Evolutionary conservation across 2,329 filamentous ascomycete genomes (phyloP).

Genomic region (Fusarium nygamai): DNA sequence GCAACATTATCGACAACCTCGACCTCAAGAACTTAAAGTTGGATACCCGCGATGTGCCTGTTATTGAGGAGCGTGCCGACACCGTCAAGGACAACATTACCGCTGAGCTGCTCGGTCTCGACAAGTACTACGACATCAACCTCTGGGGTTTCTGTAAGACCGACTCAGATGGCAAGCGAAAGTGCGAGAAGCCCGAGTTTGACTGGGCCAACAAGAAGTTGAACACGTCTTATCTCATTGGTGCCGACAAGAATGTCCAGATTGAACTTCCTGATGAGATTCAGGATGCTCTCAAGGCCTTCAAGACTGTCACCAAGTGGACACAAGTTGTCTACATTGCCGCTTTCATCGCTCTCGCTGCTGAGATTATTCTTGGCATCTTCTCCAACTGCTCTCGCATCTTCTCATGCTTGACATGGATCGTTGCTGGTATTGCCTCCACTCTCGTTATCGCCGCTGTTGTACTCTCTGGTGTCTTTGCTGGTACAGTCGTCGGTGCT

Average conservation of each 20-base stretch:
- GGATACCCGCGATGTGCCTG: constrained; percentile 40
- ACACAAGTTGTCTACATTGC: constrained; percentile 84
- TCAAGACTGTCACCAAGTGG: constrained; percentile 80
- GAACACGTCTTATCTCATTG: constrained; percentile 66
- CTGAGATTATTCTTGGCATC: constrained; percentile 81
- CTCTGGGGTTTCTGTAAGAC: constrained; percentile 89
- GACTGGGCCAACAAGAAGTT: constrained; percentile 82
- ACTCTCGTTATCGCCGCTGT: constrained; percentile 69
- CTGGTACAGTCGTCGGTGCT: constrained; percentile 71
- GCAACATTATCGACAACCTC: constrained; percentile 49
- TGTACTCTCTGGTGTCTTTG: constrained; percentile 78
- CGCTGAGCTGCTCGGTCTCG: constrained; percentile 68
- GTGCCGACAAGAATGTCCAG: constrained; percentile 59
- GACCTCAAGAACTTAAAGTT: constrained; percentile 31
- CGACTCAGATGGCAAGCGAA: constrained; percentile 60
- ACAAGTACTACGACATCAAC: constrained; percentile 81
- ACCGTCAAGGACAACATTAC: constrained; percentile 60
- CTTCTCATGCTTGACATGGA: constrained; percentile 83
- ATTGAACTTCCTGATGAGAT: constrained; percentile 75
- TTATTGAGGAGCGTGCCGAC: constrained; percentile 63
- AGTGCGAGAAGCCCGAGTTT: constrained; percentile 77
- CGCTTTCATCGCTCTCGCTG: constrained; percentile 73
- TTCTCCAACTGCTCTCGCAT: constrained; percentile 85
- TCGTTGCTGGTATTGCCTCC: constrained; percentile 74
- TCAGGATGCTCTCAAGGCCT: constrained; percentile 73